Percentiles rank a stretch among this genome's conserved stretches.
phyloP scores from a whole-genome alignment of 2,329 filamentous ascomycete genomes.

The Paecilomyces sp. region DNA sequence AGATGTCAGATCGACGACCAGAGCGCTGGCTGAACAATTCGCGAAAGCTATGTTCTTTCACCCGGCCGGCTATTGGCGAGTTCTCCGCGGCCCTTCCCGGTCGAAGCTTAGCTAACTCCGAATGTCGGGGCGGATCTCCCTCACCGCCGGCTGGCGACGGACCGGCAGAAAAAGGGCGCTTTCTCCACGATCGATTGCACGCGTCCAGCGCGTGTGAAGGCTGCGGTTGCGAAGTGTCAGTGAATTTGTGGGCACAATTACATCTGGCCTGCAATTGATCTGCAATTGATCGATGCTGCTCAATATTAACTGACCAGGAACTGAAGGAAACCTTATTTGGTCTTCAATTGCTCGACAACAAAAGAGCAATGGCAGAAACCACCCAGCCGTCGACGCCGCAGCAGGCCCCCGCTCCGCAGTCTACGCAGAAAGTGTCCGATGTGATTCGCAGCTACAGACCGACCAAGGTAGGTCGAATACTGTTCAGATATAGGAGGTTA shows the following conservation, averaged over 20 bases:
- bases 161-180: background rate
- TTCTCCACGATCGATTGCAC: background rate
- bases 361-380: constrained; percentile 14
- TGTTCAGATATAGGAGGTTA: background rate
- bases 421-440: constrained; percentile 64
- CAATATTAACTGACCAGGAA: background rate
- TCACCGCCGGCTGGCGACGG: background rate
- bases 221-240: background rate
- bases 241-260: background rate
- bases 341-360: background rate
- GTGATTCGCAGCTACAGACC: constrained; percentile 72
- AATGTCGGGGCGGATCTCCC: constrained; percentile 13
- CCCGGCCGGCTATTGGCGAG: background rate
- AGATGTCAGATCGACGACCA: background rate
- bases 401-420: constrained; percentile 12
- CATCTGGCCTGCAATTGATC: background rate
- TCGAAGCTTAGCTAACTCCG: constrained; percentile 6
- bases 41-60: background rate
- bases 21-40: background rate
- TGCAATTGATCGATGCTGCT: background rate
- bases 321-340: background rate
- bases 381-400: constrained; percentile 15
- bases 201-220: background rate
- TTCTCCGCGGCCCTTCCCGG: background rate
- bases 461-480: constrained; percentile 55